Percentiles rank a stretch among this genome's conserved stretches.
These are phyloP conservation scores for Phalaenopsis equestris DNA, from an alignment of 106 monocot species.

Conservation along the genomic window DNA sequence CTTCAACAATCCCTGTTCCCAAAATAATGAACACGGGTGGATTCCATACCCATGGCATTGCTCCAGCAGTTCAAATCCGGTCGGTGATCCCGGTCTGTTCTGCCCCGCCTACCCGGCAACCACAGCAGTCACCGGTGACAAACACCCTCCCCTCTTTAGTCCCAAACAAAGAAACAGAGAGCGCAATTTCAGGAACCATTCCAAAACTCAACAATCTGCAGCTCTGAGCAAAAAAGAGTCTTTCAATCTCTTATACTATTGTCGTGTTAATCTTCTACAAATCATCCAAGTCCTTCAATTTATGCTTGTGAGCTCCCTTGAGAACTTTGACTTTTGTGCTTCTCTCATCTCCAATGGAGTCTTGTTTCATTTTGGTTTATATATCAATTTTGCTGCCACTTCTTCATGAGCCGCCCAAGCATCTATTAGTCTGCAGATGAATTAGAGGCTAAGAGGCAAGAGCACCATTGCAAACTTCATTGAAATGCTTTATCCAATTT, in stretches of 20 bases:
- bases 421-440: neutral
- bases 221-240: neutral
- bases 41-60: neutral
- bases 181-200: neutral
- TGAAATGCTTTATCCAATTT: no score
- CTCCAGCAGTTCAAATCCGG: constrained; percentile 18
- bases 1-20: neutral
- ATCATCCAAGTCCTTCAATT: neutral
- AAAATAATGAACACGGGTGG: constrained; percentile 1
- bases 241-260: neutral
- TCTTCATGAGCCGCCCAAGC: neutral
- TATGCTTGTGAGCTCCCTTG: neutral
- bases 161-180: neutral
- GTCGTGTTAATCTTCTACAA: neutral
- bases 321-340: neutral
- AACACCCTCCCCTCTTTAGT: neutral
- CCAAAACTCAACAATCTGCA: constrained; percentile 4
- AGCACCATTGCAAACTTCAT: no score
- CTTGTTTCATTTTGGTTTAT: neutral
- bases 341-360: neutral
- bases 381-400: no score
- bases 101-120: neutral
- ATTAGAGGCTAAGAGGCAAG: neutral
- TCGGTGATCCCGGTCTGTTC: constrained; percentile 17
- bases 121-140: neutral